Evolutionary conservation across 2,329 filamentous ascomycete species (phyloP).

Genomic region (Colletotrichum brevisporum): DNA sequence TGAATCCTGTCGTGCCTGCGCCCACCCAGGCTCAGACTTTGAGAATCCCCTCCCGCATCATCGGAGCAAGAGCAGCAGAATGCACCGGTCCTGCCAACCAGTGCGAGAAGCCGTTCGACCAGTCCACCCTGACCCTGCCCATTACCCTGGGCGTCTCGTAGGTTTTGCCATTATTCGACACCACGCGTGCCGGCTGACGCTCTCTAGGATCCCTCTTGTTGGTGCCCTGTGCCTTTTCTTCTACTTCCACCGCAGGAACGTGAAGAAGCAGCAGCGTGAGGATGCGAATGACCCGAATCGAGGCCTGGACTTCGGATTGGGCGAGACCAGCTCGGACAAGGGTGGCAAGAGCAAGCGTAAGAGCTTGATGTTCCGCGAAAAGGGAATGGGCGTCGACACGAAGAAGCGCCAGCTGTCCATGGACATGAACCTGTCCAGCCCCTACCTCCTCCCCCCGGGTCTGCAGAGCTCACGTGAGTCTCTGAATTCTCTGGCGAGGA

Average conservation of each 20-base stretch:
- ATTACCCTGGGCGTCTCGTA: conserved; percentile 81
- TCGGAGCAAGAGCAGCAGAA: conserved; percentile 35
- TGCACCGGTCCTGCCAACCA: conserved; percentile 50
- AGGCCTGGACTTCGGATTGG: conserved; percentile 93
- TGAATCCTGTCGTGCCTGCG: conserved; percentile 28
- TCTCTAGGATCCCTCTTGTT: conserved; percentile 79
- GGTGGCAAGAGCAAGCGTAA: conserved; percentile 59
- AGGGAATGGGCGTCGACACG: conserved; percentile 51
- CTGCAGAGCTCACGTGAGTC: conserved; percentile 87
- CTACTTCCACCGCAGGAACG: conserved; percentile 84
- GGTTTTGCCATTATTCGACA: conserved; percentile 54
- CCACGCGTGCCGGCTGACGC: conserved; percentile 41
- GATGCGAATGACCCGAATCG: conserved; percentile 90
- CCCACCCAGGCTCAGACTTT: conserved; percentile 5
- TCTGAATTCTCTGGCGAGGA: conserved; percentile 85
- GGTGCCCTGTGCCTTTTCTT: conserved; percentile 77
- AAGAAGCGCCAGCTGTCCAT: conserved; percentile 73
- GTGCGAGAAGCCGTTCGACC: conserved; percentile 73
- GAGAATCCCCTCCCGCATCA: conserved; percentile 42
- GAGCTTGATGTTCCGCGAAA: conserved; percentile 64
- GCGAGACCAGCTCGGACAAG: conserved; percentile 55
- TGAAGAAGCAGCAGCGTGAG: conserved; percentile 79
- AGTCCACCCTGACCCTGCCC: conserved; percentile 71
- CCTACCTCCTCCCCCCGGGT: conserved; percentile 92
- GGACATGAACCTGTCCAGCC: conserved; percentile 82